Evolutionary conservation across 1,139 yeast species (phyloP).

Genomic region (Geotrichum klebahnii): DNA sequence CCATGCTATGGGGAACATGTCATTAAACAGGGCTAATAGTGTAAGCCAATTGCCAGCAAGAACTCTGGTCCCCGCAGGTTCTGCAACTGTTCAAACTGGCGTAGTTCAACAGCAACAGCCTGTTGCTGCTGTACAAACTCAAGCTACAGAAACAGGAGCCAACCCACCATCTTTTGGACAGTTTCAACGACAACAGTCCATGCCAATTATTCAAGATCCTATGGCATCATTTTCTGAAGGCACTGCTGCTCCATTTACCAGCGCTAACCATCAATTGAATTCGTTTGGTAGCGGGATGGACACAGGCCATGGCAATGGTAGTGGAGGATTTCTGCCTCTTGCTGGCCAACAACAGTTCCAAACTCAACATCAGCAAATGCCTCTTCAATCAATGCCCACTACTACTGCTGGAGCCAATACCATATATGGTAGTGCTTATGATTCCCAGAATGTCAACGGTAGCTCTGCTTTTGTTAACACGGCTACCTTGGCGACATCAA

Average conservation of each 20-base stretch:
- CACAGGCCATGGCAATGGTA: too few relatives aligned
- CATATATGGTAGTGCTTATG: background rate
- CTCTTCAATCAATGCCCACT: background rate
- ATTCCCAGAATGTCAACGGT: slow-evolving; percentile 1
- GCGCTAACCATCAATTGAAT: background rate
- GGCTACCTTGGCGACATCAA: background rate
- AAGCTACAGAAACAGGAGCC: background rate
- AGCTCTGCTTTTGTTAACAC: slow-evolving; percentile 7
- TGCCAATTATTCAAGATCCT: slow-evolving; percentile 11
- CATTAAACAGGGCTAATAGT: slow-evolving; percentile 10
- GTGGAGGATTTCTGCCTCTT: too few relatives aligned
- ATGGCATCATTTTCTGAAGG: slow-evolving; percentile 1
- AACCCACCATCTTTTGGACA: slow-evolving; percentile 10
- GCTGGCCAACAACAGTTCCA: background rate
- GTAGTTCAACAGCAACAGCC: background rate
- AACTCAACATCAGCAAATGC: background rate
- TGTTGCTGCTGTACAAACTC: background rate
- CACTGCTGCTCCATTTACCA: background rate
- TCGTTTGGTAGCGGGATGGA: background rate
- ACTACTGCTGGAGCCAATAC: background rate
- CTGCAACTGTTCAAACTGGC: slow-evolving; percentile 2
- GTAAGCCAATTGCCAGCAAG: slow-evolving; percentile 3
- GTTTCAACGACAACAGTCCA: slow-evolving; percentile 10
- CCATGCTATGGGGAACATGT: slow-evolving; percentile 14
- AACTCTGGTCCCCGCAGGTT: background rate